Evolutionary conservation across 2,329 filamentous ascomycete species (phyloP).

Genomic region (Pezicula carpinea): DNA sequence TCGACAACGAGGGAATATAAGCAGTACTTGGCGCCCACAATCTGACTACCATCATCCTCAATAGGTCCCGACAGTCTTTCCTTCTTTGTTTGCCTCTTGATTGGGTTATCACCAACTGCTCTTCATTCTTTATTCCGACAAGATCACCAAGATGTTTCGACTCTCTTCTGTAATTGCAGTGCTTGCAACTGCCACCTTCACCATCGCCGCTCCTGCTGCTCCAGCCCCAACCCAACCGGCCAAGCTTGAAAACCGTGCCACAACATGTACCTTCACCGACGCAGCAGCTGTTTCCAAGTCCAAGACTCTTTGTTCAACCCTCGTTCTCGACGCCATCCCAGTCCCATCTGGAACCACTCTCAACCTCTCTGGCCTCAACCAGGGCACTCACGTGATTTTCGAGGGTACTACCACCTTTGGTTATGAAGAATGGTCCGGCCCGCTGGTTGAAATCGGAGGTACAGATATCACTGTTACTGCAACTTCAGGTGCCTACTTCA

Average conservation of each 20-base stretch:
- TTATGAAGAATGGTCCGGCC: constrained; percentile 60
- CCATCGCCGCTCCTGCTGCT: constrained; percentile 3
- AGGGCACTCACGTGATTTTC: constrained; percentile 43
- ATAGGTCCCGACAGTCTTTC: neutral
- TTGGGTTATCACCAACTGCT: neutral
- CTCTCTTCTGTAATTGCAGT: neutral
- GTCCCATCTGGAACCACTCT: constrained; percentile 56
- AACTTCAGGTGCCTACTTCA: constrained; percentile 45
- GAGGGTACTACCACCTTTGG: constrained; percentile 60
- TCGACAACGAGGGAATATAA: neutral
- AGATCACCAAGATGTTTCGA: neutral
- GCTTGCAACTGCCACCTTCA: neutral
- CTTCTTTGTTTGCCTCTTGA: neutral
- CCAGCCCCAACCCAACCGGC: constrained; percentile 7
- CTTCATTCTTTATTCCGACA: neutral
- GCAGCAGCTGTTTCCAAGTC: constrained; percentile 41
- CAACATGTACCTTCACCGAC: constrained; percentile 47
- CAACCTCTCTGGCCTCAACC: constrained; percentile 35
- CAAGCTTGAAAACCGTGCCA: constrained; percentile 14
- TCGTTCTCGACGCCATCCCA: constrained; percentile 47
- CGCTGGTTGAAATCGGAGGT: constrained; percentile 57
- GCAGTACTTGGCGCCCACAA: neutral
- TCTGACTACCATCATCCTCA: neutral
- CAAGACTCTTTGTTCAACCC: constrained; percentile 48
- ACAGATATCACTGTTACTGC: constrained; percentile 48